Evolutionary conservation across 176 grass and related monocot species (phyloP), one percentile per base, ranked within the genome.

Genomic region (Paspalum vaginatum): DNA sequence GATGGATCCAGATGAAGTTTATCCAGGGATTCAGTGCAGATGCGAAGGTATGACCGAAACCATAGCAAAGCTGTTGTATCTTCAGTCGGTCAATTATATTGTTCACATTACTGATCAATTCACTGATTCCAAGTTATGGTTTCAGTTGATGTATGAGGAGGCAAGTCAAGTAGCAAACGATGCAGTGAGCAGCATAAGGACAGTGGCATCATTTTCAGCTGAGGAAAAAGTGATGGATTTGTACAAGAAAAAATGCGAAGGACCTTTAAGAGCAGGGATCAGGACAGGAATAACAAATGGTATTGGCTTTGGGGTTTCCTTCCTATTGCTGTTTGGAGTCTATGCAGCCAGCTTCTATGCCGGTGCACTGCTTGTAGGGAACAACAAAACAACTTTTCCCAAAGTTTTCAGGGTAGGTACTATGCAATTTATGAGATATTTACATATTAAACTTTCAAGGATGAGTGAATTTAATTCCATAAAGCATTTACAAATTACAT

Each of bases 101-200:
- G 13, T 54, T 25, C 49, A 12, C 5, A 4, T 25, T 15, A 27
- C 27, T 6, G n/a, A 13, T 38, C 6, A 53, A 24, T 60, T 43
- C 75, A 86, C 8, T 68, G 24, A 66, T 74, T 53, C 25, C 24
- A 21, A 21, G 44, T 25, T 77, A 48, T 74, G 26, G 18, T 46
- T 93, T 67, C 60, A 97, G 94, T 83, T 88, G 78, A 97, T 94
- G 94, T 91, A 97, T 46, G 91, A 97, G 56, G 91, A 94, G 56
- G 91, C 94, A 77, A 97, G 91, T 70, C 89, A 97, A 74, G 84
- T 97, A 71, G 94, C 91, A 63, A 97, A 85, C 78, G 89, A 91
- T 59, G 94, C 94, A 66, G 94, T 97, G 6, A 90, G 89, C 70
- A 94, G 85, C 65, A 91, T 97, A 82, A 91, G 94, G 72, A 97